Evolutionary conservation across 768 basidiomycete genomes (phyloP), one percentile per base, ranked within the genome.

Genomic region (Termitomyces sp.): DNA sequence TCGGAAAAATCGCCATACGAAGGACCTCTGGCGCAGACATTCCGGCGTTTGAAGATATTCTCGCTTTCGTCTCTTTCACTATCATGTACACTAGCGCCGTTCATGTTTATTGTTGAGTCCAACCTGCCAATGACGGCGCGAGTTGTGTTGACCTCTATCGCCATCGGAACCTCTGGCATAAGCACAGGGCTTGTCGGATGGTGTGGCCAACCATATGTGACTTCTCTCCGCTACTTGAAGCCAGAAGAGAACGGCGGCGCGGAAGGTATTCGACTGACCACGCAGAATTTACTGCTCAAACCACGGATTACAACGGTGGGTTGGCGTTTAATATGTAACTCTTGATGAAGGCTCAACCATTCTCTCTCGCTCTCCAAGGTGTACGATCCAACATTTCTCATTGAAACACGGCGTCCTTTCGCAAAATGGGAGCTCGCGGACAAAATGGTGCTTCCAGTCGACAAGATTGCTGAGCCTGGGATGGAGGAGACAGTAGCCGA

Each of bases 31-130:
- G 72, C 84, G 0, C 68, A 75, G 43, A 89, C 91, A 1, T 93
- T 91, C 74, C 81, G 83, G 54, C 80, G 82, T 23, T 79, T 94
- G 55, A 94, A 94, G 68, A 70, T 91, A 9, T 92, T 94, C 73
- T 94, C 91, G 12, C 72, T 95, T 0, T 82, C 85, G 23, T 92
- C 92, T 0, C 79, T 94, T 46, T 77, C 78, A 2, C 78, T 91
- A 48, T 86, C 89, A 10, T 71, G 77, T 56, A 76, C 81, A 4
- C 74, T 94, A 63, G 76, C 88, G 2, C 93, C 93, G 1, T 84
- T 94, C 72, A 82, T 94, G 59, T 88, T 94, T 70, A 66, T 90
- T 52, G 76, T 94, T 61, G 91, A 94, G 58, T 87, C 91, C 5
- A 79, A 80, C 23, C 78, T 94, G 7, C 91, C 93, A 0, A 63